Conservation (phyloP, 176 grass and related monocot species). For the Raddia guianensis region DNA sequence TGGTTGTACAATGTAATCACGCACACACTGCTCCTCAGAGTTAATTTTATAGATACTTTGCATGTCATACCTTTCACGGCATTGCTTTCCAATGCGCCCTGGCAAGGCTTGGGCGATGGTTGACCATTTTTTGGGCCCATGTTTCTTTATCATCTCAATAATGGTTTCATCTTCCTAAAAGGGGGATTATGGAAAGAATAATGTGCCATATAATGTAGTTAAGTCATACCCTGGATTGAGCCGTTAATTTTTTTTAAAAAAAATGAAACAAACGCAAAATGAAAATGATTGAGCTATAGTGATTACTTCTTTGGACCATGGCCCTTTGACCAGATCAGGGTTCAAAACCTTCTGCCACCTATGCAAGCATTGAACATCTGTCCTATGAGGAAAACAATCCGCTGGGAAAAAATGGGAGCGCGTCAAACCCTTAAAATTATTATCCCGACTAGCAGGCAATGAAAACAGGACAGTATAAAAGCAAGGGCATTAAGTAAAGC, state of each 20-base stretch:
- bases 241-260: not conserved
- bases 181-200: slow-evolving; percentile 15
- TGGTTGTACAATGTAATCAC: not conserved
- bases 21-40: not conserved
- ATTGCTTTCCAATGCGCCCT: slow-evolving; percentile 95
- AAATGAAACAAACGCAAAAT: slow-evolving; percentile 11
- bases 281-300: slow-evolving; percentile 16
- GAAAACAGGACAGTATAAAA: not conserved
- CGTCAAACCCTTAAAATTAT: slow-evolving; percentile 15
- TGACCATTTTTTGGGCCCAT: slow-evolving; percentile 90
- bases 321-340: slow-evolving; percentile 87
- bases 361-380: slow-evolving; percentile 93
- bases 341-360: slow-evolving; percentile 96
- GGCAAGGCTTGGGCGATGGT: slow-evolving; percentile 86
- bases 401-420: slow-evolving; percentile 55
- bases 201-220: slow-evolving; percentile 27
- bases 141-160: slow-evolving; percentile 78
- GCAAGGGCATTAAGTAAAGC: slow-evolving; percentile 13
- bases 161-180: slow-evolving; percentile 91
- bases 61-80: slow-evolving; percentile 77
- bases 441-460: not conserved
- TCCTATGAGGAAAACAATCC: slow-evolving; percentile 84
- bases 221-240: slow-evolving; percentile 9
- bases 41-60: slow-evolving; percentile 13
- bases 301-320: slow-evolving; percentile 90